Evolutionary conservation across 2,329 filamentous ascomycete species (phyloP), one percentile per base, ranked within the genome.

Genomic region (Sporothrix curviconia): DNA sequence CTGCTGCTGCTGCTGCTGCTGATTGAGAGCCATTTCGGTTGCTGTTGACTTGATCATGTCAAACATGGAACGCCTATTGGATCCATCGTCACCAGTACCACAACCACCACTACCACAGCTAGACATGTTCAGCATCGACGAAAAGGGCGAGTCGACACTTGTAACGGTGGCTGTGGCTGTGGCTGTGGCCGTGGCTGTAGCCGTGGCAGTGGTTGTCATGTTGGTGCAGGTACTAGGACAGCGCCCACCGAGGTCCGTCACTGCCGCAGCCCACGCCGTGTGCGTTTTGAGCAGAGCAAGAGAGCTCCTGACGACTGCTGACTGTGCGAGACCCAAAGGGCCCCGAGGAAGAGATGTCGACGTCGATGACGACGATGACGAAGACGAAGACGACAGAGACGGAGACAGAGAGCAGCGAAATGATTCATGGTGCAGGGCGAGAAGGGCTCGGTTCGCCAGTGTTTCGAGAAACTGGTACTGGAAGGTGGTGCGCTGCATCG

Each of bases 251-350:
- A 19, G 14, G 7, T 17, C 17, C 7, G 44, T 36, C 34, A 43
- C n/a, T 11, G 36, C 9, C 1, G 40, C 22, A 2, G 52, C 51
- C 62, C 64, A 66, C 3, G 49, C 36, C 22, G 61, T 57, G 34
- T 68, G 66, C 9, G 61, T 63, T 1, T 51, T 49, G 14, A 68
- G 61, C 11, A 68, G 50, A 4, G 59, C 59, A 9, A 67, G 40
- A 2, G 63, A 57, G 44, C 59, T 62, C n/a, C 59, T 47, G 15
- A 66, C 52, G 7, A 62, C 46, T 3, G 60, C 56, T 7, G n/a
- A n/a, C n/a, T n/a, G n/a, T n/a, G n/a, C n/a, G n/a, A n/a, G n/a
- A n/a, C n/a, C n/a, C n/a, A n/a, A n/a, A n/a, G n/a, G n/a, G n/a
- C n/a, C n/a, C n/a, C n/a, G n/a, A n/a, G n/a, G n/a, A n/a, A n/a